Conservation (phyloP, 2,329 filamentous ascomycete species). For the Arthrobotrys sinensis region DNA sequence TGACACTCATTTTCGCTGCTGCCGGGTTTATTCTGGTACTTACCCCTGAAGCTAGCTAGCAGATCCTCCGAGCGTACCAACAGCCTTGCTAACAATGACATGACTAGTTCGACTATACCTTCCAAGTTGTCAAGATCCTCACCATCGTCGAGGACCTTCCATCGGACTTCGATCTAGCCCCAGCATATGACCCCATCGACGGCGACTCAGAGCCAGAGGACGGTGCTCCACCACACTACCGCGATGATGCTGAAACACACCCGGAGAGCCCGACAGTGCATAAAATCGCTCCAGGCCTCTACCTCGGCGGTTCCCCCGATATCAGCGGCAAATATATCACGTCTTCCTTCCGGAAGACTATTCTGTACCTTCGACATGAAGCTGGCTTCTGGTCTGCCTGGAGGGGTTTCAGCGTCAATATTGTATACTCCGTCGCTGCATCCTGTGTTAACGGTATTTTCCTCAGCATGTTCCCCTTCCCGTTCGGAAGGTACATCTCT, state of each 20-base stretch:
- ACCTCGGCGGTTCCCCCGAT: constrained; percentile 70
- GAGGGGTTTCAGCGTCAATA: constrained; percentile 75
- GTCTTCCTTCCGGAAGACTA: constrained; percentile 73
- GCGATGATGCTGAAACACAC: constrained; percentile 60
- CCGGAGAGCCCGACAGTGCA: constrained; percentile 67
- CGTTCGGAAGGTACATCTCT: constrained; percentile 71
- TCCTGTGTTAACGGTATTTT: constrained; percentile 70
- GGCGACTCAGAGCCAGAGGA: constrained; percentile 64
- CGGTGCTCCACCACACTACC: constrained; percentile 63
- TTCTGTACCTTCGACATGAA: constrained; percentile 75
- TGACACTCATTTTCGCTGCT: constrained; percentile 45
- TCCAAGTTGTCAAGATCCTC: constrained; percentile 73
- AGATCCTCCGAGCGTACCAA: too few species aligned
- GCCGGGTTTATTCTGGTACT: constrained; percentile 54
- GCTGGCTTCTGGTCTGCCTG: constrained; percentile 78
- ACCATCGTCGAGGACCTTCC: constrained; percentile 77
- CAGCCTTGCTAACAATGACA: constrained; percentile 10
- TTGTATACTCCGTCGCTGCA: constrained; percentile 70
- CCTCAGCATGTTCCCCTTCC: constrained; percentile 67
- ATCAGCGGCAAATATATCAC: constrained; percentile 71
- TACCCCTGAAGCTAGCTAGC: not conserved
- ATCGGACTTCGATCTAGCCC: constrained; percentile 71
- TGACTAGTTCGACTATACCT: constrained; percentile 61
- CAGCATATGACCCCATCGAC: constrained; percentile 64
- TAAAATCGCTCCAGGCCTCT: constrained; percentile 68